Evolutionary conservation across 148 eudicot species (phyloP).

Genomic region (Polygonum aviculare): DNA sequence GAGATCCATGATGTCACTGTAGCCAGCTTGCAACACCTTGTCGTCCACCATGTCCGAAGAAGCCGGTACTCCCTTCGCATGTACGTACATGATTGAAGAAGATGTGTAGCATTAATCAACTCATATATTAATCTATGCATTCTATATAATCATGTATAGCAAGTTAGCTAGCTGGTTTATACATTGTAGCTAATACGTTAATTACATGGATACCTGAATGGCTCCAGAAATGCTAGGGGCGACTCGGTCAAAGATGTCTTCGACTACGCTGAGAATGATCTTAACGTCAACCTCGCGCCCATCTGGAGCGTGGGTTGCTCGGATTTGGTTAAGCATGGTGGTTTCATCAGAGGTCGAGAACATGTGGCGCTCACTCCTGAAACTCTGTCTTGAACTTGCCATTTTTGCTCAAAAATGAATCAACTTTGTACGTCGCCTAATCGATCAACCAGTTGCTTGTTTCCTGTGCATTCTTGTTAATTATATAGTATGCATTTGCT

Average conservation of each 20-base stretch:
- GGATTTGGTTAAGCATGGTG: constrained; percentile 53
- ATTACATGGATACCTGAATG: constrained; percentile 12
- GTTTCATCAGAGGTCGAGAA: constrained; percentile 54
- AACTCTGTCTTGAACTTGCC: constrained; percentile 15
- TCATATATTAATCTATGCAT: neutral
- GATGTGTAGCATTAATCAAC: neutral
- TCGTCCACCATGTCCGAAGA: constrained; percentile 38
- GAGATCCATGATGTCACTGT: constrained; percentile 40
- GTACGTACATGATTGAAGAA: neutral
- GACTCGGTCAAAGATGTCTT: constrained; percentile 51
- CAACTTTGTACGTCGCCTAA: too few species aligned
- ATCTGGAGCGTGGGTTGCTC: constrained; percentile 54
- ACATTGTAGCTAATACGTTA: neutral
- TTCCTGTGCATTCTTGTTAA: neutral
- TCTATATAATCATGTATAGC: neutral
- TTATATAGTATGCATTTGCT: neutral
- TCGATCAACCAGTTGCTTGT: neutral
- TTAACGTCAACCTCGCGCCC: constrained; percentile 51
- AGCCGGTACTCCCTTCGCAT: constrained; percentile 26
- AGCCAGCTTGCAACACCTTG: constrained; percentile 31
- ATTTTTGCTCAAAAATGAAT: neutral
- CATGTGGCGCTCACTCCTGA: constrained; percentile 35
- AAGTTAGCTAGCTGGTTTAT: too few species aligned
- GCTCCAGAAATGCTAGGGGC: constrained; percentile 23
- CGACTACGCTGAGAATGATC: constrained; percentile 47